These are phyloP conservation scores for Plasmodium vinckei DNA, from an alignment of 169 alveolate species.

Conservation along the genomic window DNA sequence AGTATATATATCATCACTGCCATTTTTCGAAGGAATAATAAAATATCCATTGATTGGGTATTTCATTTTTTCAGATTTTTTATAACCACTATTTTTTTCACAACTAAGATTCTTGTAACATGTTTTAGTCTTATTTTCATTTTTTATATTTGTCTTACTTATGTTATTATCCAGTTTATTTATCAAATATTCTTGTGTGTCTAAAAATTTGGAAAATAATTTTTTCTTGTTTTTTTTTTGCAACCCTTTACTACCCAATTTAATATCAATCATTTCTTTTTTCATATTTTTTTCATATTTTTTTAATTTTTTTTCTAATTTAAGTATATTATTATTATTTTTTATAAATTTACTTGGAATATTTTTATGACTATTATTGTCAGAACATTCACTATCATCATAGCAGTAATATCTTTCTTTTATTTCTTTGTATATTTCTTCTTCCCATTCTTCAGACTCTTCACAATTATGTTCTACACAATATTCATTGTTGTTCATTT, in stretches of 20 bases:
- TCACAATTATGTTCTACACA: conserved; percentile 27
- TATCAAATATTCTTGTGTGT: conserved; percentile 52
- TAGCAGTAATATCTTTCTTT: conserved; percentile 54
- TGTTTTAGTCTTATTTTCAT: neutral
- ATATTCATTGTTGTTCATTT: conserved; percentile 18
- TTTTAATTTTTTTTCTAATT: conserved; percentile 31
- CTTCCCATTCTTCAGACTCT: conserved; percentile 46
- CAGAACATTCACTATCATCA: conserved; percentile 56
- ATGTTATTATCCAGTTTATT: conserved; percentile 1
- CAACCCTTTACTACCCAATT: conserved; percentile 7
- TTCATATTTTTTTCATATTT: conserved; percentile 30
- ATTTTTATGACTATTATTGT: conserved; percentile 17
- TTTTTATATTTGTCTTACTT: neutral
- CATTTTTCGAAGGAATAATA: conserved; percentile 44
- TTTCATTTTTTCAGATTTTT: neutral
- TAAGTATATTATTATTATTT: conserved; percentile 20
- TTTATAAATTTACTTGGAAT: conserved; percentile 50
- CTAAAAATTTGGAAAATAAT: conserved; percentile 37
- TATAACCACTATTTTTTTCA: neutral
- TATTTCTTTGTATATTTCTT: conserved; percentile 57
- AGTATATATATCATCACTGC: neutral
- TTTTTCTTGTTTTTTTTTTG: conserved; percentile 5
- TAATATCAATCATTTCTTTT: conserved; percentile 30
- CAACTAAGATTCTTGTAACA: neutral
- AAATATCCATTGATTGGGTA: conserved; percentile 28